A percentile compares a stretch with the other conserved stretches of the same genome.
Evolutionary conservation across 495 filamentous ascomycete genomes (phyloP).

Genomic region (Talaromyces nanjingensis): DNA sequence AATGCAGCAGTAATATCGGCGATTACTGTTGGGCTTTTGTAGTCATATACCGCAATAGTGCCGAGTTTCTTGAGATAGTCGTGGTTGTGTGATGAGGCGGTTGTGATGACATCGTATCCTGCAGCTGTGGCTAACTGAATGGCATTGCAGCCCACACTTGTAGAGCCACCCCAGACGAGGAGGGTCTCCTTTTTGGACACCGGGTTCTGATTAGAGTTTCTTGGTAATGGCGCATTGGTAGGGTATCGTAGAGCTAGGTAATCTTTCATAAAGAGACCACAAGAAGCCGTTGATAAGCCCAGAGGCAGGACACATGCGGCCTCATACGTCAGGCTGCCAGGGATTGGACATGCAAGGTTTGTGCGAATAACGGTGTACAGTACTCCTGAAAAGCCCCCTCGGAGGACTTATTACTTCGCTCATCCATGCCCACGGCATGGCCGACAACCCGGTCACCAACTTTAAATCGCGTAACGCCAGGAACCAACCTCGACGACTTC

Average conservation of each 20-base stretch:
- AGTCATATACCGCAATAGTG: constrained; percentile 35
- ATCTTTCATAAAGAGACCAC: constrained; percentile 38
- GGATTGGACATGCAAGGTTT: constrained; percentile 36
- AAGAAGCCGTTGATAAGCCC: constrained; percentile 45
- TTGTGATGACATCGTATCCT: constrained; percentile 38
- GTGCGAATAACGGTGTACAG: constrained; percentile 30
- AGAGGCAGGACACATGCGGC: constrained; percentile 46
- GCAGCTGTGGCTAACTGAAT: constrained; percentile 33
- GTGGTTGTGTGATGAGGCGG: constrained; percentile 36
- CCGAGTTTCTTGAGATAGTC: constrained; percentile 36
- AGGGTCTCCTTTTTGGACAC: constrained; percentile 28
- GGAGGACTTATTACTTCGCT: constrained; percentile 13
- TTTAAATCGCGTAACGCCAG: constrained; percentile 33
- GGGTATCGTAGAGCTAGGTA: constrained; percentile 34
- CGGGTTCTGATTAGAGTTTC: background rate
- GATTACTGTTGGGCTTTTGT: constrained; percentile 30
- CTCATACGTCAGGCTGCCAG: constrained; percentile 36
- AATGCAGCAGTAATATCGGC: constrained; percentile 2
- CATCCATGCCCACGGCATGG: constrained; percentile 3
- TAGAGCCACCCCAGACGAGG: constrained; percentile 54
- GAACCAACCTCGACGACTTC: constrained; percentile 40
- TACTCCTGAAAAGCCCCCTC: constrained; percentile 42
- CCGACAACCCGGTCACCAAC: constrained; percentile 26
- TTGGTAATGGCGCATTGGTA: constrained; percentile 15
- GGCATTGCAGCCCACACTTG: constrained; percentile 39